Evolutionary conservation across 2,329 filamentous ascomycete species (phyloP), one percentile per base, ranked within the genome.

Genomic region (Esteya vermicola): DNA sequence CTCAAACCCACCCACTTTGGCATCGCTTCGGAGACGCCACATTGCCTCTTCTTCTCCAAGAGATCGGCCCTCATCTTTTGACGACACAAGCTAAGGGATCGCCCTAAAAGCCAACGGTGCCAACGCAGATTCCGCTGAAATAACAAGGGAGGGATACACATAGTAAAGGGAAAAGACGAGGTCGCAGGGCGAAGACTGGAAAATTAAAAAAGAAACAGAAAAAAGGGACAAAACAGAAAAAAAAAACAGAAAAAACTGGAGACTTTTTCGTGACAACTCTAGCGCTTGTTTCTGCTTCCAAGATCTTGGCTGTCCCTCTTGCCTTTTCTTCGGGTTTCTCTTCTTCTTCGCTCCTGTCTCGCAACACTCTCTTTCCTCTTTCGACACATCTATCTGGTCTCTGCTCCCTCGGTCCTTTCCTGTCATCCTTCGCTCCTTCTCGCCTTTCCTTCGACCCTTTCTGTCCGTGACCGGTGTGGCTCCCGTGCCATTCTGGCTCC

Each of bases 401-500:
- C n/a, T n/a, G n/a, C n/a, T n/a, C n/a, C n/a, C n/a, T n/a, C n/a
- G n/a, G n/a, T 40, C 22, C 23, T 30, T 12, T n/a, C 25, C 21
- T 8, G 18, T 25, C 27, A 26, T 13, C 28, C 18, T 31, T 14
- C 25, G 25, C 19, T 10, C 23, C 16, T 20, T 28, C 30, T 21
- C 19, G n/a, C 25, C 28, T 28, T 19, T 20, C 20, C 12, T 25
- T 20, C 28, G 26, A 12, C 18, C 22, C 20, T 10, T 25, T 32
- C 21, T 26, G 27, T 41, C 39, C 39, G 44, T 46, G 40, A 47
- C 39, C 45, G 49, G 45, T 23, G 41, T 49, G 43, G 47, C 45
- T 39, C 38, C 32, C 48, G 49, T 40, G 48, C 49, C 49, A 47
- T 48, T 37, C 52, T 50, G 49, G 47, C 48, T 42, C 45, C 47